Evolutionary conservation across 768 basidiomycete species (phyloP).

Genomic region (Boletus fagicola): DNA sequence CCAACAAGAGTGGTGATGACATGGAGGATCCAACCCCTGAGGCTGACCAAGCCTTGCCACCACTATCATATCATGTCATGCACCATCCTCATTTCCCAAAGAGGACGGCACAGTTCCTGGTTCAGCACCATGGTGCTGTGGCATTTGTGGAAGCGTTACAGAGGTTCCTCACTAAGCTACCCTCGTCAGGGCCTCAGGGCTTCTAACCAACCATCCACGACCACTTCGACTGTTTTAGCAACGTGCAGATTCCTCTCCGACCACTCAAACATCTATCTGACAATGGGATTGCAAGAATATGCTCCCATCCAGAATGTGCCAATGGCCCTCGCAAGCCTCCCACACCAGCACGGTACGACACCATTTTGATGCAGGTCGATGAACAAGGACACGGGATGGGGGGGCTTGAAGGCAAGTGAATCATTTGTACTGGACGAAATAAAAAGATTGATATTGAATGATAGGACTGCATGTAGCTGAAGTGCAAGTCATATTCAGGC

Average conservation of each 20-base stretch:
- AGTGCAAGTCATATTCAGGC: no score
- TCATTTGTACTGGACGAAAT: no score
- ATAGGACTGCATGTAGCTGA: no score
- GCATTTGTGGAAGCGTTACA: not conserved
- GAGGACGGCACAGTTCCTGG: not conserved
- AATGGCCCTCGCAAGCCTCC: not conserved
- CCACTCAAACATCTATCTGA: not conserved
- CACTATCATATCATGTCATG: not conserved
- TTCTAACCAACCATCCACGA: not conserved
- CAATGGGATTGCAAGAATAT: not conserved
- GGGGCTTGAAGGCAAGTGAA: no score
- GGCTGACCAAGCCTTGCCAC: no score
- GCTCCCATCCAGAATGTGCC: not conserved
- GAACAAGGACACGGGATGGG: not conserved
- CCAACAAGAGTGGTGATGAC: no score
- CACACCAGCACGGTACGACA: not conserved
- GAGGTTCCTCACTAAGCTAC: not conserved
- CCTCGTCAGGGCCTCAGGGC: not conserved
- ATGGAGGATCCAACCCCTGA: no score
- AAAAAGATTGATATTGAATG: no score
- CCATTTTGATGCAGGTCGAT: not conserved
- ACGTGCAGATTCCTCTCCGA: not conserved
- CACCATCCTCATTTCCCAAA: not conserved
- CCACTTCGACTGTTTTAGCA: not conserved
- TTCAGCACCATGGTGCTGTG: not conserved